Evolutionary conservation across 345 rosid species (phyloP).

Genomic region (Pistacia integerrima): DNA sequence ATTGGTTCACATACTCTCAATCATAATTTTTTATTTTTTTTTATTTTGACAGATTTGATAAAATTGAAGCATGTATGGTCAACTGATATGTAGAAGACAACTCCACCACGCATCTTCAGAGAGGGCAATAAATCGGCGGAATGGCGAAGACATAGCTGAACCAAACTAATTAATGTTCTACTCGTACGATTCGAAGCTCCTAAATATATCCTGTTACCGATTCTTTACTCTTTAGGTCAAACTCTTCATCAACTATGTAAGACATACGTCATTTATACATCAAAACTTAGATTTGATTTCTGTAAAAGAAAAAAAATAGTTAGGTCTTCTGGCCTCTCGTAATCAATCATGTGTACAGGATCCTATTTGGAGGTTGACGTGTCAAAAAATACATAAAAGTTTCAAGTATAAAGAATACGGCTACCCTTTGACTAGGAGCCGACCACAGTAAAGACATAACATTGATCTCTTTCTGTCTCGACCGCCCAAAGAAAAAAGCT

Average conservation of each 20-base stretch:
- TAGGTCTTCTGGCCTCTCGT: background rate
- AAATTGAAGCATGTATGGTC: background rate
- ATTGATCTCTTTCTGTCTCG: conserved; percentile 25
- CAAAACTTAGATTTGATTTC: background rate
- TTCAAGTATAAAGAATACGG: conserved; percentile 3
- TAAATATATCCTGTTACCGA: background rate
- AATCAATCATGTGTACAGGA: background rate
- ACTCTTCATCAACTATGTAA: conserved; percentile 20
- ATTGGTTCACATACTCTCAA: no score
- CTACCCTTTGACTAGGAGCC: conserved; percentile 30
- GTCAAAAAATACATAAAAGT: conserved; percentile 13
- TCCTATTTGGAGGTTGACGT: conserved; percentile 17
- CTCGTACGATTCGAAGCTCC: conserved; percentile 18
- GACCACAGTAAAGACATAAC: conserved; percentile 15
- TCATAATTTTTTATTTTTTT: no score
- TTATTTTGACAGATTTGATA: no score
- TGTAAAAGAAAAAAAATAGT: background rate
- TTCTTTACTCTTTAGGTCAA: conserved; percentile 14
- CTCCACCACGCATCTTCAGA: background rate
- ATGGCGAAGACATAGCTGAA: background rate
- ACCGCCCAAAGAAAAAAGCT: conserved; percentile 59
- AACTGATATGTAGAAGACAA: background rate
- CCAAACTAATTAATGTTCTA: background rate
- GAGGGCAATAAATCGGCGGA: conserved; percentile 13
- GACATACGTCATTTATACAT: conserved; percentile 35